Conservation (phyloP, 139 green algal species). For the Spirogloea muscicola region DNA sequence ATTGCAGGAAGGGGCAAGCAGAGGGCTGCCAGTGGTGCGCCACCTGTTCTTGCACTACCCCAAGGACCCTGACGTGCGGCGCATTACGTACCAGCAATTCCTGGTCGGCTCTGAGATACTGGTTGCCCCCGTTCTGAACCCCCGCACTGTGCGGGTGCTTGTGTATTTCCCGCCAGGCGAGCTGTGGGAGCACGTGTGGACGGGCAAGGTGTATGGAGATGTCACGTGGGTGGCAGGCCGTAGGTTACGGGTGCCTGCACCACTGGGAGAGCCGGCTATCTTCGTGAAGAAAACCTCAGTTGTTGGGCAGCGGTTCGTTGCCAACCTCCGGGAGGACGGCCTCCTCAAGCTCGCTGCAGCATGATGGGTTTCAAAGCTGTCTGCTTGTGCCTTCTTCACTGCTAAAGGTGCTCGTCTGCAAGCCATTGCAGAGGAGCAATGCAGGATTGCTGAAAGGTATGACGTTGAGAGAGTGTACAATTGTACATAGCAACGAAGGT, state of each 20-base stretch:
- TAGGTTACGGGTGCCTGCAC: not conserved
- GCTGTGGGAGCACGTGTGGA: conserved; percentile 33
- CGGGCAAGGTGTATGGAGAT: not conserved
- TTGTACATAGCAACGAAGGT: too few relatives aligned
- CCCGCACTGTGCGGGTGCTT: not conserved
- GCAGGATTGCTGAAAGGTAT: too few relatives aligned
- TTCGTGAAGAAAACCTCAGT: not conserved
- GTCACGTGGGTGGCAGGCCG: not conserved
- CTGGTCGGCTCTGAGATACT: conserved; percentile 48
- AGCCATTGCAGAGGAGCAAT: too few relatives aligned
- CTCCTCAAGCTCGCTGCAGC: not conserved
- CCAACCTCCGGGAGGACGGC: conserved; percentile 5
- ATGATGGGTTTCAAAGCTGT: too few relatives aligned
- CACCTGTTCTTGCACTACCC: conserved; percentile 51
- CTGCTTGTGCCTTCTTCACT: too few relatives aligned
- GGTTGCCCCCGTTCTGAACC: conserved; percentile 47
- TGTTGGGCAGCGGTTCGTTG: not conserved
- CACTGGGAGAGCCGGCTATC: conserved; percentile 1
- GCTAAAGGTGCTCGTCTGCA: too few relatives aligned
- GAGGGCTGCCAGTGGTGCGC: conserved; percentile 40
- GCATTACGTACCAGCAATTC: conserved; percentile 35
- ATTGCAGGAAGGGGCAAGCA: conserved; percentile 26
- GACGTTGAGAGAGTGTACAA: too few relatives aligned
- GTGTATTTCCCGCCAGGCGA: conserved; percentile 28
- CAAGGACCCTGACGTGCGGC: conserved; percentile 16